phyloP scores from a whole-genome alignment of 345 rosid species.

The Gossypium anomalum region DNA sequence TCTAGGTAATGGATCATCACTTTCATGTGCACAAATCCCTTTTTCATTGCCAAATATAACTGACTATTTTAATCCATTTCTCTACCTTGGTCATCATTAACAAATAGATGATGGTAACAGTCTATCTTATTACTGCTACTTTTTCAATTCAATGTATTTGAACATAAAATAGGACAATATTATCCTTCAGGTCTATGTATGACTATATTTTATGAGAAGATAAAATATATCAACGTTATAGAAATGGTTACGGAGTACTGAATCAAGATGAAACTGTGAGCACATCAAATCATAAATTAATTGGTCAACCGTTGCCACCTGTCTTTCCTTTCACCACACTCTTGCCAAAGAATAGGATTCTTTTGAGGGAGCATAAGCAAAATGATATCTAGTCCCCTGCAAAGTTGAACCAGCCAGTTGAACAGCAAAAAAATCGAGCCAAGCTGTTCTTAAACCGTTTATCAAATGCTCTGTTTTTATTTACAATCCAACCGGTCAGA shows the following conservation, averaged over 20 bases:
- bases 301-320: not conserved
- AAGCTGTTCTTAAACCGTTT: not conserved
- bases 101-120: not conserved
- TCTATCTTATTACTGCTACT: too few relatives aligned
- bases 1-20: constrained; percentile 24
- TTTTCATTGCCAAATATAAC: not conserved
- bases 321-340: not conserved
- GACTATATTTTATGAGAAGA: too few relatives aligned
- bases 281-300: too few relatives aligned
- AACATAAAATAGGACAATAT: too few relatives aligned
- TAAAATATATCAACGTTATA: too few relatives aligned
- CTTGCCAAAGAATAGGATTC: not conserved
- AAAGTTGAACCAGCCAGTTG: not conserved
- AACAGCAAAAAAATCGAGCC: not conserved
- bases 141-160: too few relatives aligned
- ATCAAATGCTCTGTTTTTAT: too few relatives aligned
- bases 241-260: too few relatives aligned
- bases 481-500: not conserved
- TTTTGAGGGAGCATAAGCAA: too few relatives aligned
- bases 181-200: too few relatives aligned
- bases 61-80: constrained; percentile 1
- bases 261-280: too few relatives aligned
- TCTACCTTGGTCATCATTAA: not conserved
- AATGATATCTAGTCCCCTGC: not conserved
- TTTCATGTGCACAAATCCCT: constrained; percentile 25